Percentiles rank a stretch among this genome's conserved stretches.
Conservation (phyloP, 2,329 filamentous ascomycete species). For the Trichoderma sp. region DNA sequence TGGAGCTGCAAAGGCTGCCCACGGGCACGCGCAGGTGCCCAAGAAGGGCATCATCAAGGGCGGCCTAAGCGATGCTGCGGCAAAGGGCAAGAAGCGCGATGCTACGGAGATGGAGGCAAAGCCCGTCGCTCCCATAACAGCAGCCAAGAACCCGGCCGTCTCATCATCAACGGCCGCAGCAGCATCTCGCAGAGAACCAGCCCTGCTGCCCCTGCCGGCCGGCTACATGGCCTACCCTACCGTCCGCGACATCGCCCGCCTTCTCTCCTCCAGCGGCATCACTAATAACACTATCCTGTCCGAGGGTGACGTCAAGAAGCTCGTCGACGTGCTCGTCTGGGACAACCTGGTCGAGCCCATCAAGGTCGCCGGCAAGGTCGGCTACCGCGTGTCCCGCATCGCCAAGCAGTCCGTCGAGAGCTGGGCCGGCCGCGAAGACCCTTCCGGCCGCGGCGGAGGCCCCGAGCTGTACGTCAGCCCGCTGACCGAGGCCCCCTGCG, state of each 20-base stretch:
- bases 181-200: slow-evolving; percentile 34
- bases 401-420: slow-evolving; percentile 44
- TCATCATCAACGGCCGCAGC: background rate
- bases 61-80: slow-evolving; percentile 35
- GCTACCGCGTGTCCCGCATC: slow-evolving; percentile 53
- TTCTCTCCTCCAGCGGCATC: slow-evolving; percentile 66
- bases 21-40: slow-evolving; percentile 38
- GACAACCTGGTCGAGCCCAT: slow-evolving; percentile 78
- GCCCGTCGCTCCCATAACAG: background rate
- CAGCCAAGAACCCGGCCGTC: slow-evolving; percentile 16
- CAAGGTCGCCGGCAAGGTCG: slow-evolving; percentile 47
- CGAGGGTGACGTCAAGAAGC: slow-evolving; percentile 76
- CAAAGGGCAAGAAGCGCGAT: slow-evolving; percentile 50
- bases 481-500: slow-evolving; percentile 86
- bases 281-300: slow-evolving; percentile 69
- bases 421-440: slow-evolving; percentile 42
- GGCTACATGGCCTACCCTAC: slow-evolving; percentile 80
- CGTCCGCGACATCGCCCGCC: slow-evolving; percentile 70
- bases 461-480: slow-evolving; percentile 60
- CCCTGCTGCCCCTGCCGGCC: slow-evolving; percentile 55
- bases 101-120: slow-evolving; percentile 39
- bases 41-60: slow-evolving; percentile 58
- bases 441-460: slow-evolving; percentile 37
- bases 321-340: slow-evolving; percentile 84
- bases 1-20: slow-evolving; percentile 36